Conservation (phyloP, 805 yeast genomes). For the Saturnispora zaruensis region DNA sequence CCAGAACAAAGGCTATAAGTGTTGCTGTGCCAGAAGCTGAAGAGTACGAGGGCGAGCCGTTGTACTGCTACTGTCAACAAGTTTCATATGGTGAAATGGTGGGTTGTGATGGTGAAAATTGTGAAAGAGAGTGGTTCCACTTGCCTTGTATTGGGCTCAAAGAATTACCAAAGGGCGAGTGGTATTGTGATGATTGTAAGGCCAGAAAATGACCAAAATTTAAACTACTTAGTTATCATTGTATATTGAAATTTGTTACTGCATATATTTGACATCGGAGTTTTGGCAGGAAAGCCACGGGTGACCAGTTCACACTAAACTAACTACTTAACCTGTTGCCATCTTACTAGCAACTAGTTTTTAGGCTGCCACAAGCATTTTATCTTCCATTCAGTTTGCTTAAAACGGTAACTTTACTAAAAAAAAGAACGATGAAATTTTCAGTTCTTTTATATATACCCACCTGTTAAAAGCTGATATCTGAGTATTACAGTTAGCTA, state of each 20-base stretch:
- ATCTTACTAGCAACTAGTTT: too few species aligned
- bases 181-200: conserved; percentile 69
- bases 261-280: too few species aligned
- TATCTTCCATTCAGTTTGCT: background rate
- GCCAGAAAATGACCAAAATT: conserved; percentile 12
- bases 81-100: conserved; percentile 99
- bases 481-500: background rate
- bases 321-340: too few species aligned
- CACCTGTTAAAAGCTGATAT: background rate
- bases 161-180: conserved; percentile 77
- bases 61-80: conserved; percentile 93
- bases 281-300: too few species aligned
- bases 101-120: conserved; percentile 92
- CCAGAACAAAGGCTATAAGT: conserved; percentile 10
- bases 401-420: background rate
- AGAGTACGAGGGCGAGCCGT: conserved; percentile 47
- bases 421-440: background rate
- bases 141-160: conserved; percentile 84
- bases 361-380: too few species aligned
- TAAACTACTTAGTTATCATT: too few species aligned
- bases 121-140: conserved; percentile 94
- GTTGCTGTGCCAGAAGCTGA: conserved; percentile 7
- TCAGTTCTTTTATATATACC: background rate
- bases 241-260: background rate
- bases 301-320: too few species aligned